Percentiles rank a stretch among this genome's conserved stretches.
phyloP scores from a whole-genome alignment of 2,329 filamentous ascomycete genomes.

The Dactylellina leptospora region DNA sequence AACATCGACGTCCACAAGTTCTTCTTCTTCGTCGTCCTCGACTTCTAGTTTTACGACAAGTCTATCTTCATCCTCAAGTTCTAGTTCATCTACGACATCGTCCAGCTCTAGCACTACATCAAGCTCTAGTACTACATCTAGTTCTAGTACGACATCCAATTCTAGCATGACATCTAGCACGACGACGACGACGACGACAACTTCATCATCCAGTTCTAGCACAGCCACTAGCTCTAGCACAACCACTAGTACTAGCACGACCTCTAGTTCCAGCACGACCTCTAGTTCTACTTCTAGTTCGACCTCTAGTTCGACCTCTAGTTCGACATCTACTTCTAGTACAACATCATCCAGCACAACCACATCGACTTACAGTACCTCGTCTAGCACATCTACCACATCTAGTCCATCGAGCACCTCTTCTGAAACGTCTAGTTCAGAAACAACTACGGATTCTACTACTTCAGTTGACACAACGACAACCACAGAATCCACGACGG shows the following conservation, averaged over 20 bases:
- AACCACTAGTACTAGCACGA: neutral
- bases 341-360: neutral
- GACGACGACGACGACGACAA: neutral
- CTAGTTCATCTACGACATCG: neutral
- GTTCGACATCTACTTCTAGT: conserved; percentile 10
- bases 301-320: conserved; percentile 6
- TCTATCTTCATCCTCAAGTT: neutral
- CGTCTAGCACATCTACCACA: neutral
- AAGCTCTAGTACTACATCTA: neutral
- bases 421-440: neutral
- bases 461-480: neutral
- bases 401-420: neutral
- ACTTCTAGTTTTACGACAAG: conserved; percentile 6
- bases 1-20: conserved; percentile 3
- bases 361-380: neutral
- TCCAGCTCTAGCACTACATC: neutral
- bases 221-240: neutral
- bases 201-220: neutral
- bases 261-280: conserved; percentile 1
- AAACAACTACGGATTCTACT: neutral
- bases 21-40: conserved; percentile 11
- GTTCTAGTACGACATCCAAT: neutral
- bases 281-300: conserved; percentile 1
- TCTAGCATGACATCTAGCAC: neutral
- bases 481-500: no score